phyloP scores from a whole-genome alignment of 2,329 filamentous ascomycete genomes.

The Colletotrichum lindemuthianum region DNA sequence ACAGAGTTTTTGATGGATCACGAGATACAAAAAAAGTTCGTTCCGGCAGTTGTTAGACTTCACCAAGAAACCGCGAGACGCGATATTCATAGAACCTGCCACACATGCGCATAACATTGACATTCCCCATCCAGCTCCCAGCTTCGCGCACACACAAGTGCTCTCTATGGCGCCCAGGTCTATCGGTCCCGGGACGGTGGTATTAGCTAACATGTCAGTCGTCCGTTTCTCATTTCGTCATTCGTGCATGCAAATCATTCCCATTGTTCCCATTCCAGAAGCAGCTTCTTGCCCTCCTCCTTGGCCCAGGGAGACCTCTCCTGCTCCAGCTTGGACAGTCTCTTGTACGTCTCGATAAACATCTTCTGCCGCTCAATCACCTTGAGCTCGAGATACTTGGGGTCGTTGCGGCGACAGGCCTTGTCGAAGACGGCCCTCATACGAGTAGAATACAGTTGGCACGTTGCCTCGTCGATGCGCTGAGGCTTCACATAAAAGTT shows the following conservation, averaged over 20 bases:
- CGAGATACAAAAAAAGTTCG: no score
- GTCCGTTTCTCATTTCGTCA: constrained; percentile 34
- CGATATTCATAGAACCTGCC: no score
- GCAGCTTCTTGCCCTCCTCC: constrained; percentile 57
- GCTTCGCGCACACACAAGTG: constrained; percentile 20
- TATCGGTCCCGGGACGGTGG: constrained; percentile 20
- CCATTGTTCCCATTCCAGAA: constrained; percentile 68
- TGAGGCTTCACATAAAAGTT: constrained; percentile 73
- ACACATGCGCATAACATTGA: no score
- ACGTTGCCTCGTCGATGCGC: constrained; percentile 65
- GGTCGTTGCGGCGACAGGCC: constrained; percentile 74
- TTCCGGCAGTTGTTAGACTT: no score
- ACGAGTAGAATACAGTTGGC: constrained; percentile 82
- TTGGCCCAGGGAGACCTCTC: constrained; percentile 50
- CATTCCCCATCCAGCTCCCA: background rate
- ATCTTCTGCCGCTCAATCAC: constrained; percentile 68
- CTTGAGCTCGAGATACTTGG: constrained; percentile 67
- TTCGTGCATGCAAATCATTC: constrained; percentile 51
- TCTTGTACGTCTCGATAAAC: constrained; percentile 67
- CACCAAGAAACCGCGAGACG: no score
- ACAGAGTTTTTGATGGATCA: no score
- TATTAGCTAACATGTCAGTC: constrained; percentile 25
- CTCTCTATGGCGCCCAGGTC: constrained; percentile 21
- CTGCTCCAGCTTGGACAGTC: constrained; percentile 56
- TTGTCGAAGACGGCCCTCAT: constrained; percentile 80